These are phyloP conservation scores for Annona squamosa DNA, from an alignment of 164 flowering plant species.

Conservation along the genomic window DNA sequence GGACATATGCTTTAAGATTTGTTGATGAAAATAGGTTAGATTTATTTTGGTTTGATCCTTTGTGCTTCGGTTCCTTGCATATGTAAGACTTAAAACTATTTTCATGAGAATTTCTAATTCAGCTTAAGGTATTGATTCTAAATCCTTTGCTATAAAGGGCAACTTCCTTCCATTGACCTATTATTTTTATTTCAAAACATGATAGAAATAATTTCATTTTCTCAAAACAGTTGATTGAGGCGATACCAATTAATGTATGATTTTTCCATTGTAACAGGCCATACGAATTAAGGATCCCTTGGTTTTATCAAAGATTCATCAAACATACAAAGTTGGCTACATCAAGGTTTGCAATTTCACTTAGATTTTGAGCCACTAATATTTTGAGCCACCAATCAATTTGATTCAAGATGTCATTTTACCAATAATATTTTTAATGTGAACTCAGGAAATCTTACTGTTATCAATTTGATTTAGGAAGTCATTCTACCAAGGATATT, in stretches of 20 bases:
- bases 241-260: background rate
- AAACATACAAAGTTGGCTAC: constrained; percentile 88
- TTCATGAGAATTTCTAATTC: no score
- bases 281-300: constrained; percentile 75
- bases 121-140: no score
- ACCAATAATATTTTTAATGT: constrained; percentile 38
- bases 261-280: constrained; percentile 37
- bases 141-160: no score
- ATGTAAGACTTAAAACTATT: no score
- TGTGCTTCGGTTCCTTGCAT: no score
- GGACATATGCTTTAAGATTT: no score
- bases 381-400: background rate
- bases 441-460: background rate
- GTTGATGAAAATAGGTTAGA: no score
- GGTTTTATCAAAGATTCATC: constrained; percentile 88
- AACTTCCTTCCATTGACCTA: no score
- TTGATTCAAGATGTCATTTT: constrained; percentile 72
- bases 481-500: constrained; percentile 77
- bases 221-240: no score
- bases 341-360: constrained; percentile 52
- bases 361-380: background rate
- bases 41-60: no score
- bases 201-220: no score
- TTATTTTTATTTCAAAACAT: no score
- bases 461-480: constrained; percentile 43